Conservation (phyloP, 805 yeast genomes). For the Saturnispora bothae region DNA sequence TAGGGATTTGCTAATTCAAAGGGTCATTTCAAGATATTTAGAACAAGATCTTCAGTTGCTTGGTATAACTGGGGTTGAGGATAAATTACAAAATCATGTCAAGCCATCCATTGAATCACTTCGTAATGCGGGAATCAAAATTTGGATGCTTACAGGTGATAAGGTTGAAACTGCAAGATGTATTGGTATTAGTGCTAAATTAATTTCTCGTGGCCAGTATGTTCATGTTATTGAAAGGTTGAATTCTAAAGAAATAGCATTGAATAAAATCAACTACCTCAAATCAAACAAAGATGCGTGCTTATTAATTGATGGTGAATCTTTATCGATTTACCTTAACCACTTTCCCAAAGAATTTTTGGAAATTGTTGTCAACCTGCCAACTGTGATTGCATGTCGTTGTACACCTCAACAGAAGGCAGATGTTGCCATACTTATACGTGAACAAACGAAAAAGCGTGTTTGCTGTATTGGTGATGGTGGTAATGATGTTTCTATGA, state of each 20-base stretch:
- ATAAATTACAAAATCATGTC: slow-evolving; percentile 82
- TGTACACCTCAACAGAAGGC: slow-evolving; percentile 99
- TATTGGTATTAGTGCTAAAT: slow-evolving; percentile 91
- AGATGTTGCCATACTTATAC: slow-evolving; percentile 76
- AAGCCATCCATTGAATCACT: slow-evolving; percentile 84
- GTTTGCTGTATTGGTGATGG: slow-evolving; percentile 99
- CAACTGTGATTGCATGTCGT: slow-evolving; percentile 96
- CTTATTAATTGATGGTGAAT: slow-evolving; percentile 88
- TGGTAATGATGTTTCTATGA: slow-evolving; percentile 98
- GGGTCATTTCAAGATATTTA: slow-evolving; percentile 53
- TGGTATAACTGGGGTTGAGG: slow-evolving; percentile 97
- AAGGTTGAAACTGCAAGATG: slow-evolving; percentile 97
- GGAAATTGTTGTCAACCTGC: slow-evolving; percentile 62
- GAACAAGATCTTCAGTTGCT: slow-evolving; percentile 77
- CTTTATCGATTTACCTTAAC: slow-evolving; percentile 58
- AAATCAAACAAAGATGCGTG: slow-evolving; percentile 57
- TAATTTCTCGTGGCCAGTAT: slow-evolving; percentile 88
- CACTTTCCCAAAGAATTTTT: slow-evolving; percentile 65
- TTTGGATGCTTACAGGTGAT: slow-evolving; percentile 99
- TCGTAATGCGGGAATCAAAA: slow-evolving; percentile 92
- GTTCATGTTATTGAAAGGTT: slow-evolving; percentile 77
- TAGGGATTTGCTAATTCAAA: slow-evolving; percentile 67
- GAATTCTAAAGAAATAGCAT: slow-evolving; percentile 41
- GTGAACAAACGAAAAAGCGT: slow-evolving; percentile 71
- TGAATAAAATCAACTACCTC: slow-evolving; percentile 65